These are phyloP conservation scores for Tolypocladium paradoxum DNA, from an alignment of 2,329 filamentous ascomycete genomes.

Conservation along the genomic window DNA sequence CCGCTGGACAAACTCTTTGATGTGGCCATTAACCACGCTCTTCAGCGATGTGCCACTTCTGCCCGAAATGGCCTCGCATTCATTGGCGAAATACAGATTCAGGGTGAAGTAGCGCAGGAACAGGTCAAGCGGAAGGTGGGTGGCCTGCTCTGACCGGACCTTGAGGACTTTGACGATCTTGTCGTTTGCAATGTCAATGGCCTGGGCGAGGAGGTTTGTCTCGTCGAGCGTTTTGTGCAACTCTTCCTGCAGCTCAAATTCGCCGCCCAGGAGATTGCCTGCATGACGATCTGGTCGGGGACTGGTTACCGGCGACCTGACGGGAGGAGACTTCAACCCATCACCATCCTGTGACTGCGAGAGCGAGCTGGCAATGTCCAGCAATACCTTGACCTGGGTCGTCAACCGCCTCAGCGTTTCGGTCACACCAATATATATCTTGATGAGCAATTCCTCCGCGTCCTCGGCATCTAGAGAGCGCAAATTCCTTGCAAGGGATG, in stretches of 20 bases:
- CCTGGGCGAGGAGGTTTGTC: constrained; percentile 66
- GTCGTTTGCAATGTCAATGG: constrained; percentile 71
- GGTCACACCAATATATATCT: constrained; percentile 77
- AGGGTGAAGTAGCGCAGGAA: constrained; percentile 77
- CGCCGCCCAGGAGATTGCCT: constrained; percentile 12
- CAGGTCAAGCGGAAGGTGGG: constrained; percentile 52
- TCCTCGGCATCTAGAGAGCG: constrained; percentile 73
- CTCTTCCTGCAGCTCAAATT: constrained; percentile 55
- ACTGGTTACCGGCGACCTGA: constrained; percentile 42
- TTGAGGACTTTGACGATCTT: constrained; percentile 65
- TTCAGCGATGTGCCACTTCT: constrained; percentile 66
- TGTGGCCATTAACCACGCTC: constrained; percentile 70
- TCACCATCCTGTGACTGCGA: constrained; percentile 29
- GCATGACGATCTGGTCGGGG: constrained; percentile 27
- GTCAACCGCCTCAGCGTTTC: constrained; percentile 78
- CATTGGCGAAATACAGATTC: constrained; percentile 73
- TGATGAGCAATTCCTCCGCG: constrained; percentile 71
- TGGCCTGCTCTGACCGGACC: constrained; percentile 65
- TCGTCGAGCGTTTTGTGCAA: constrained; percentile 68
- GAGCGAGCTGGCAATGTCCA: constrained; percentile 80
- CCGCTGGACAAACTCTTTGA: constrained; percentile 65
- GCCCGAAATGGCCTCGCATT: constrained; percentile 77
- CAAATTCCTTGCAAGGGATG: constrained; percentile 77
- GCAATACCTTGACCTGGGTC: constrained; percentile 85
- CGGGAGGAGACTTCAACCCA: constrained; percentile 34